These are phyloP conservation scores for Solanum piurae DNA, from an alignment of 257 asterid species.

Conservation along the genomic window DNA sequence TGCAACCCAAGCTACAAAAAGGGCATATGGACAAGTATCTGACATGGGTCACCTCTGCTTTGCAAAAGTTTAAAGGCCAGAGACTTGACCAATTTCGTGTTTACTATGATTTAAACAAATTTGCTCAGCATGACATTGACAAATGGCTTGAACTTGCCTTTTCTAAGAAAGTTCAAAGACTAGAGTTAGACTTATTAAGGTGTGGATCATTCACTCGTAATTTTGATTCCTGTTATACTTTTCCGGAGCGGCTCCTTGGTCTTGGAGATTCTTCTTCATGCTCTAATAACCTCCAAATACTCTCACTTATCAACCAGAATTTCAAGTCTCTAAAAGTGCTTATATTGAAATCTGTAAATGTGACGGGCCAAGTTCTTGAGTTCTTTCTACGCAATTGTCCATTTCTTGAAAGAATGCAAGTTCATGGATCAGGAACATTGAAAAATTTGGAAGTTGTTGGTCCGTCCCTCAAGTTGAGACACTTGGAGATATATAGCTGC, in stretches of 20 bases:
- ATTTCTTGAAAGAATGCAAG: background rate
- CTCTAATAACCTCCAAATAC: background rate
- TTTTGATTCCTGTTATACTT: background rate
- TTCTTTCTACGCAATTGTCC: background rate
- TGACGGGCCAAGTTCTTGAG: background rate
- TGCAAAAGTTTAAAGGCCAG: background rate
- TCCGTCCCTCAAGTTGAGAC: slow-evolving; percentile 16
- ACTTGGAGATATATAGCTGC: slow-evolving; percentile 27
- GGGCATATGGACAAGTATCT: background rate
- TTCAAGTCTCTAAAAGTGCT: background rate
- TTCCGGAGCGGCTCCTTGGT: background rate
- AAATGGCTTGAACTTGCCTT: background rate
- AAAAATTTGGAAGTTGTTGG: background rate
- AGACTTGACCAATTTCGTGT: background rate
- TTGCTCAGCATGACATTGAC: background rate
- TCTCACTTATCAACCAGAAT: background rate
- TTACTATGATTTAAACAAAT: background rate
- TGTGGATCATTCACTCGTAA: background rate
- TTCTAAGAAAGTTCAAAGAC: background rate
- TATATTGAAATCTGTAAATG: background rate
- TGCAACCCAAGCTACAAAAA: background rate
- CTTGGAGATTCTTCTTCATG: background rate
- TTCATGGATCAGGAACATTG: background rate
- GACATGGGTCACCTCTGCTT: background rate
- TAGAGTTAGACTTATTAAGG: background rate